A percentile compares a stretch with the other conserved stretches of the same genome.
These are phyloP conservation scores for Hygrocybe coccinea DNA, from an alignment of 768 basidiomycete genomes.

Conservation along the genomic window DNA sequence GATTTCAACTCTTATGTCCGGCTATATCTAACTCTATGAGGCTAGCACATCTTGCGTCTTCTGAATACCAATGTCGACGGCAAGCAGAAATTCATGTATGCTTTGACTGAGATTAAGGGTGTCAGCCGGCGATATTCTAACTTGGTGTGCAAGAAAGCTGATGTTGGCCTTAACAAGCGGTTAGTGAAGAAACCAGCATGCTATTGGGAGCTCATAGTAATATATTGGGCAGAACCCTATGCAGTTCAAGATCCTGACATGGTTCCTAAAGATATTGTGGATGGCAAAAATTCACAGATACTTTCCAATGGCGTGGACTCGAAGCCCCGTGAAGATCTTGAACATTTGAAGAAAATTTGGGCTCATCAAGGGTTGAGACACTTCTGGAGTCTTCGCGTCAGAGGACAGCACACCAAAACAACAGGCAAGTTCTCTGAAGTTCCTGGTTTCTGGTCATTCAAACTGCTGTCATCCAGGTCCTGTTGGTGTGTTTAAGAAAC, in stretches of 20 bases:
- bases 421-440: slow-evolving; percentile 56
- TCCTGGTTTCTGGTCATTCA: background rate
- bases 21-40: background rate
- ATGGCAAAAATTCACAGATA: slow-evolving; percentile 95
- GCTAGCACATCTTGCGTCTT: slow-evolving; percentile 96
- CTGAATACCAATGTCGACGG: slow-evolving; percentile 99
- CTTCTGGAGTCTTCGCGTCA: slow-evolving; percentile 90
- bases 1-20: no score
- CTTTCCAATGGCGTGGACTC: slow-evolving; percentile 96
- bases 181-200: slow-evolving; percentile 36
- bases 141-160: slow-evolving; percentile 99
- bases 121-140: slow-evolving; percentile 98
- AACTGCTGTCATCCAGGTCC: slow-evolving; percentile 50
- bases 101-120: slow-evolving; percentile 99
- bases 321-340: slow-evolving; percentile 96
- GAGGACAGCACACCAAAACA: slow-evolving; percentile 99
- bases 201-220: slow-evolving; percentile 88
- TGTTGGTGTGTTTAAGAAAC: slow-evolving; percentile 94
- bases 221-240: slow-evolving; percentile 99
- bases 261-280: slow-evolving; percentile 97
- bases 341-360: slow-evolving; percentile 98
- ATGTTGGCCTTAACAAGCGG: slow-evolving; percentile 99
- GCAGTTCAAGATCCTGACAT: slow-evolving; percentile 98
- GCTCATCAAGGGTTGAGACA: slow-evolving; percentile 92
- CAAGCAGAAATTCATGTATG: slow-evolving; percentile 98